Conservation (phyloP, 108 stramenopile genomes). For the Pseudonitzschia pungens region DNA sequence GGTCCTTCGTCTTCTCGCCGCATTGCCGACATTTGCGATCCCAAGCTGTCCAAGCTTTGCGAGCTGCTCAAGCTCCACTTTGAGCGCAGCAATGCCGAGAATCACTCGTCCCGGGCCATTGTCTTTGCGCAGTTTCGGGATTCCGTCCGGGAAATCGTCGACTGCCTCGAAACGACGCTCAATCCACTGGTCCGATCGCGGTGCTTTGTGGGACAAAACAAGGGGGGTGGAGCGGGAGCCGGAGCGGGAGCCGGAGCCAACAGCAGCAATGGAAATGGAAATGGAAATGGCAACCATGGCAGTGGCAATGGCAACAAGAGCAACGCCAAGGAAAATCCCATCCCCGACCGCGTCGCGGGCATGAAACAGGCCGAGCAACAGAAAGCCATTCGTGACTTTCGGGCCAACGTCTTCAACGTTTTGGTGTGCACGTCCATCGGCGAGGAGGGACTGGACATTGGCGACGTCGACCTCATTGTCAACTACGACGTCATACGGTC, state of each 20-base stretch:
- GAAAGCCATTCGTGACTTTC: conserved; percentile 76
- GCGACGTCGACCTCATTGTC: conserved; percentile 94
- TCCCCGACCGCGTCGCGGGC: conserved; percentile 35
- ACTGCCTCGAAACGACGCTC: conserved; percentile 32
- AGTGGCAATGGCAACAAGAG: too few relatives aligned
- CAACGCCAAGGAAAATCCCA: conserved; percentile 10
- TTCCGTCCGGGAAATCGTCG: conserved; percentile 73
- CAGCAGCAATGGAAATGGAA: neutral
- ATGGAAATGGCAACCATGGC: too few relatives aligned
- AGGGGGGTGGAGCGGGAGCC: conserved; percentile 20
- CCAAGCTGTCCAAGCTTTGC: conserved; percentile 75
- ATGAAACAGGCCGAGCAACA: conserved; percentile 91
- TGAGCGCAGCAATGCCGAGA: conserved; percentile 46
- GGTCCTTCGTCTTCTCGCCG: too few relatives aligned
- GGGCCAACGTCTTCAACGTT: conserved; percentile 77
- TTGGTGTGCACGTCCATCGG: conserved; percentile 94
- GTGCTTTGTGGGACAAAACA: conserved; percentile 83
- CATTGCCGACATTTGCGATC: conserved; percentile 31
- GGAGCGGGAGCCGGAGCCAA: too few relatives aligned
- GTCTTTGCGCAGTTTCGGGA: conserved; percentile 89
- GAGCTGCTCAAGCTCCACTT: conserved; percentile 85
- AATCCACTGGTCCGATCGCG: conserved; percentile 56
- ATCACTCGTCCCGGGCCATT: conserved; percentile 71
- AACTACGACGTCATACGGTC: conserved; percentile 86
- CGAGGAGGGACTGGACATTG: conserved; percentile 96